phyloP scores from a whole-genome alignment of 495 filamentous ascomycete species.

The Annulohypoxylon stygium region DNA sequence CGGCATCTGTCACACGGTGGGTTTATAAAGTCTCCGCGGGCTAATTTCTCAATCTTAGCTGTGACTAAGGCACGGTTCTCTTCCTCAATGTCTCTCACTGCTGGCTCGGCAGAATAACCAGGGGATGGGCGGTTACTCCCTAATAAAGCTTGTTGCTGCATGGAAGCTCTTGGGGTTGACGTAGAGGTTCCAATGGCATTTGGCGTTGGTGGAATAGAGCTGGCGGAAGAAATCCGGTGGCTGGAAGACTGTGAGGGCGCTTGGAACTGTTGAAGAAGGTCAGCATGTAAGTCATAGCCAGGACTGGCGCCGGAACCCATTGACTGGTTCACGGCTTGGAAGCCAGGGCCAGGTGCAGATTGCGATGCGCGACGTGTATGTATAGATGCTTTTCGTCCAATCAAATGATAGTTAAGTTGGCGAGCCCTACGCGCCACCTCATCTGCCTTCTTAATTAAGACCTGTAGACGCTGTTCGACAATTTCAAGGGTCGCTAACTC shows the following conservation, averaged over 20 bases:
- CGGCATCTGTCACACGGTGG: conserved; percentile 89
- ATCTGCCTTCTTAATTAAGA: conserved; percentile 83
- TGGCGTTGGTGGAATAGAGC: conserved; percentile 50
- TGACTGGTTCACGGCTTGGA: conserved; percentile 47
- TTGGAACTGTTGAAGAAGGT: conserved; percentile 60
- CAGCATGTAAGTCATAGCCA: conserved; percentile 56
- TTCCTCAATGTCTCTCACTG: conserved; percentile 45
- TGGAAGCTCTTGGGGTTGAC: conserved; percentile 47
- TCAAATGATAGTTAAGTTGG: conserved; percentile 84
- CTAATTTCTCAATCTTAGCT: conserved; percentile 78
- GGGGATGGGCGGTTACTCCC: conserved; percentile 50
- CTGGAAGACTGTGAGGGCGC: conserved; percentile 42
- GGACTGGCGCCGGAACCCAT: conserved; percentile 44
- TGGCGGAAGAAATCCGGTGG: conserved; percentile 46
- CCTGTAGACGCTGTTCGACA: conserved; percentile 77
- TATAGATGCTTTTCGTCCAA: conserved; percentile 79
- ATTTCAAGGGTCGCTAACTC: conserved; percentile 87
- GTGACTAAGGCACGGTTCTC: conserved; percentile 73
- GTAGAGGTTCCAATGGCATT: conserved; percentile 47
- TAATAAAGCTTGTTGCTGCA: conserved; percentile 45
- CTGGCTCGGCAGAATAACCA: conserved; percentile 42
- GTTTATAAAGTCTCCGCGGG: conserved; percentile 75
- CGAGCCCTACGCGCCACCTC: conserved; percentile 81
- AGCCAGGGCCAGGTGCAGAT: conserved; percentile 41
- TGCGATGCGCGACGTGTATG: conserved; percentile 49